Evolutionary conservation across 2,329 filamentous ascomycete species (phyloP).

Genomic region (Botrytis cinerea): DNA sequence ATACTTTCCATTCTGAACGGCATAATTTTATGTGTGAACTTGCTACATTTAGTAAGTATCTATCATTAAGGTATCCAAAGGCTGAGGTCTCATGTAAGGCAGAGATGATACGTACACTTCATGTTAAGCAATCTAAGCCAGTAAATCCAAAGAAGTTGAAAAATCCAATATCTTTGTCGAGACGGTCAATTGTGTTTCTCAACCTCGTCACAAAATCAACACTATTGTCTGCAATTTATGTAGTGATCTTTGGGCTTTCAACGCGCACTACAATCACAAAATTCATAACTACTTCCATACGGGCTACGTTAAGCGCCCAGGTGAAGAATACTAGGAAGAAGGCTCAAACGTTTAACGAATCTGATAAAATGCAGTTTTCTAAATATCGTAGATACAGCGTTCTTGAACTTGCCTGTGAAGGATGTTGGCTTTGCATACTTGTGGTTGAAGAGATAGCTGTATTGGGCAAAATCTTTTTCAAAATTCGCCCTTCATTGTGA

Average conservation of each 20-base stretch:
- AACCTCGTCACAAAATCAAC: neutral
- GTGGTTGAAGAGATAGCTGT: neutral
- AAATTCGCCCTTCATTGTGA: neutral
- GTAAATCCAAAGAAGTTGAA: rapidly evolving
- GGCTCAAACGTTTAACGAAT: too few relatives aligned
- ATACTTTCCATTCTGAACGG: neutral
- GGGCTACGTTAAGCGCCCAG: too few relatives aligned
- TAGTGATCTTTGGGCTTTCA: too few relatives aligned
- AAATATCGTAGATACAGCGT: neutral
- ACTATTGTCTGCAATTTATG: neutral
- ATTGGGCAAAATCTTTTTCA: neutral
- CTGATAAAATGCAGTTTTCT: neutral
- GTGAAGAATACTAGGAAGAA: too few relatives aligned
- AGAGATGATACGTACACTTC: too few relatives aligned
- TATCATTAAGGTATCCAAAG: neutral
- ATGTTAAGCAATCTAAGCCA: neutral
- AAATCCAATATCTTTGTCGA: neutral
- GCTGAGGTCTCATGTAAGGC: neutral
- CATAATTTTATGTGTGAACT: neutral
- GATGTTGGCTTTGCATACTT: neutral
- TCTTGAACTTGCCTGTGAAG: neutral
- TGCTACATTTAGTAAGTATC: neutral
- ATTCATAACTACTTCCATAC: too few relatives aligned
- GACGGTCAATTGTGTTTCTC: neutral
- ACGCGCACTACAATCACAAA: too few relatives aligned